Conservation (phyloP, 345 rosid species). For the Raphanus raphanistrum region DNA sequence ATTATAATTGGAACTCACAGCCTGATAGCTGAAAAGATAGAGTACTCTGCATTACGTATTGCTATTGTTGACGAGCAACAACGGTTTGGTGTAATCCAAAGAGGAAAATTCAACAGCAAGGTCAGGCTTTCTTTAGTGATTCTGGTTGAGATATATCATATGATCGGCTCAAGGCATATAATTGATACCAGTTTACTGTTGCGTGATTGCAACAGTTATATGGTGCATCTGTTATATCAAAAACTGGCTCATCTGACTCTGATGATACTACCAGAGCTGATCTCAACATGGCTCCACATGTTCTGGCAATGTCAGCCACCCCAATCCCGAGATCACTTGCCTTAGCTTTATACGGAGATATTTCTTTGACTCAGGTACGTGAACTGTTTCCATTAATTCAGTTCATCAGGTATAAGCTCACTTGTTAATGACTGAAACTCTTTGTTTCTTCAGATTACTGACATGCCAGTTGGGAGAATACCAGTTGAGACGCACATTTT, state of each 20-base stretch:
- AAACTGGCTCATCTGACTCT: slow-evolving; percentile 33
- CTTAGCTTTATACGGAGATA: slow-evolving; percentile 86
- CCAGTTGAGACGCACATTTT: slow-evolving; percentile 75
- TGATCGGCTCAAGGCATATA: background rate
- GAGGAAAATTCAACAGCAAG: slow-evolving; percentile 96
- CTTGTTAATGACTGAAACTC: too few species aligned
- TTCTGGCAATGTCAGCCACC: slow-evolving; percentile 96
- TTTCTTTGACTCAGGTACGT: slow-evolving; percentile 86
- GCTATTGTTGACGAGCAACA: slow-evolving; percentile 98
- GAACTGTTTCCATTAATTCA: background rate
- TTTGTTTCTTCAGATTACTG: slow-evolving; percentile 69
- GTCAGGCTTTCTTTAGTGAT: slow-evolving; percentile 40
- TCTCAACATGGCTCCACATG: slow-evolving; percentile 85
- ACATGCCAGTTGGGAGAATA: slow-evolving; percentile 88
- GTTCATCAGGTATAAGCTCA: too few species aligned
- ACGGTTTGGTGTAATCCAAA: slow-evolving; percentile 97
- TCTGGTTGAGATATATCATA: background rate
- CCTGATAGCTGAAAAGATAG: slow-evolving; percentile 82
- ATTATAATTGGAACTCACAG: slow-evolving; percentile 94
- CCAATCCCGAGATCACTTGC: slow-evolving; percentile 97
- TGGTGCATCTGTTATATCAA: slow-evolving; percentile 51
- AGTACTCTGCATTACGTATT: slow-evolving; percentile 82
- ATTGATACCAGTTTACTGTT: slow-evolving; percentile 10
- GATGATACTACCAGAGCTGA: slow-evolving; percentile 51
- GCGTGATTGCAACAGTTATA: slow-evolving; percentile 59